Conservation (phyloP, 306 rosid species). For the Vicia villosa region DNA sequence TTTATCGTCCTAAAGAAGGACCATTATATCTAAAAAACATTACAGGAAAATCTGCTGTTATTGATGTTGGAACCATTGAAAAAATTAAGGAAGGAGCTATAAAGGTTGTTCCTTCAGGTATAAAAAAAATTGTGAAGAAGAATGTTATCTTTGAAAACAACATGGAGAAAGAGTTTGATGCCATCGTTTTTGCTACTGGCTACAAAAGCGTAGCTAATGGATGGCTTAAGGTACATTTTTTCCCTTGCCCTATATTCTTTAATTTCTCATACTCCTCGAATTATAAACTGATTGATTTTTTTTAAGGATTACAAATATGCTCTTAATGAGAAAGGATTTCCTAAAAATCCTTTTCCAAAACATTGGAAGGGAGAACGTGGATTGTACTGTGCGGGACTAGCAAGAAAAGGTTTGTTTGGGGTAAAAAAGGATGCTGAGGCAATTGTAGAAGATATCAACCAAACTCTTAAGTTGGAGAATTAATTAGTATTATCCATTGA, state of each 20-base stretch:
- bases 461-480: no score
- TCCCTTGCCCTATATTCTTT: background rate
- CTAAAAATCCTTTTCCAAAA: conserved; percentile 41
- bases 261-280: background rate
- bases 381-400: conserved; percentile 58
- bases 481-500: background rate
- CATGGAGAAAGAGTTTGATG: conserved; percentile 45
- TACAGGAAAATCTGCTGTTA: conserved; percentile 45
- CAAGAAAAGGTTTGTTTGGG: conserved; percentile 57
- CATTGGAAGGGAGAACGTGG: conserved; percentile 71
- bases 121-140: conserved; percentile 43
- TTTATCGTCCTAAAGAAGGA: conserved; percentile 46
- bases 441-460: conserved; percentile 47
- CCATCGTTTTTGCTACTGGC: conserved; percentile 67
- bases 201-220: conserved; percentile 50
- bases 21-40: conserved; percentile 46
- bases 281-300: background rate
- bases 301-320: conserved; percentile 45
- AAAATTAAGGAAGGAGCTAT: conserved; percentile 48
- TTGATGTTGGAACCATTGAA: conserved; percentile 56
- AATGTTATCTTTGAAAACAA: conserved; percentile 45
- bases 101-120: conserved; percentile 48
- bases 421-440: conserved; percentile 52
- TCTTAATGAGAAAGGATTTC: conserved; percentile 55
- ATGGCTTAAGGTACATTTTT: conserved; percentile 42